Evolutionary conservation across 1,139 yeast genomes (phyloP), one percentile per base, ranked within the genome.

Genomic region (Lodderomyces beijingensis): DNA sequence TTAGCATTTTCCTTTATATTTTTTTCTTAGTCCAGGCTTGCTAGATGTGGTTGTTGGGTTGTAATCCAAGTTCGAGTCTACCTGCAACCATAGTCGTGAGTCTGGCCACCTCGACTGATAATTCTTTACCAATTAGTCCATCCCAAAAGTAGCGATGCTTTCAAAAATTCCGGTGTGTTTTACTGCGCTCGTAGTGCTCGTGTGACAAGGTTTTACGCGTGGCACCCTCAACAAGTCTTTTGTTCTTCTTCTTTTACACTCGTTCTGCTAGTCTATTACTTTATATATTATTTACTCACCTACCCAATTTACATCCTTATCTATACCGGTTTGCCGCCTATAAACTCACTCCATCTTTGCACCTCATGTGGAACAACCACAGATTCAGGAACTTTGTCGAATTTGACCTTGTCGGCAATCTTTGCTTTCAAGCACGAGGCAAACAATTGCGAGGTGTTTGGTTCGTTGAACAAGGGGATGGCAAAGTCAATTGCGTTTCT

Each of bases 401-500:
- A 70, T 25, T 58, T 54, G 28, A 55, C 53, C 59, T 81, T 80
- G 33, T 63, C 59, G 23, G 77, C 79, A 31, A 91, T 73, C 57
- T 87, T 87, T 36, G 66, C 77, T 48, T 76, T 76, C 63, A 91
- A 73, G 44, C 96, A 86, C 54, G 79, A 69, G 16, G 97, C 89
- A 60, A 93, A 91, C 47, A 93, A 68, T 49, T 79, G 59, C 3
- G 96, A 82, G 20, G 98, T 91, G 57, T 87, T 80, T 45, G 97
- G 96, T 65, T 91, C 98, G 55, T 91, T 91, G 69, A 91, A 89
- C 57, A 91, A 71, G 31, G 98, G 96, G 51, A 91, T 83, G 39
- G 86, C 97, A 59, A 93, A 91, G 62, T 91, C 99, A 65, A 91
- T 93, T 33, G 98, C 97, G 58, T 89, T 91, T 70, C 99, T 82